A percentile compares a stretch with the other conserved stretches of the same genome.
phyloP scores from a whole-genome alignment of 2,329 filamentous ascomycete genomes.

The Zasmidium angulare region DNA sequence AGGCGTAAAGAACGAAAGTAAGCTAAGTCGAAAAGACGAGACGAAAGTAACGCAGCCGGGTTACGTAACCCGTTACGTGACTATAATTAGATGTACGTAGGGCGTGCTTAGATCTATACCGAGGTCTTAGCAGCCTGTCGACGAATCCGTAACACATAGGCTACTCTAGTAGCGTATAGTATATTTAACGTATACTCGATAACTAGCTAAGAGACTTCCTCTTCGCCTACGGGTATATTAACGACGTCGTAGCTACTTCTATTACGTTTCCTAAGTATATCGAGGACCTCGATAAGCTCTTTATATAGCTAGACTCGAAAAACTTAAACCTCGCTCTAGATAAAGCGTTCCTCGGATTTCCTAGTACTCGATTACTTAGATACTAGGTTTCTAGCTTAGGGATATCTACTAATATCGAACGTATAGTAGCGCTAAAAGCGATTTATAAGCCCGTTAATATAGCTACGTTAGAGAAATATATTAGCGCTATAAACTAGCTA shows the following conservation, averaged over 20 bases:
- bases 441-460: background rate
- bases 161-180: slow-evolving; percentile 2
- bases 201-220: background rate
- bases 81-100: too few relatives aligned
- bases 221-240: slow-evolving; percentile 1
- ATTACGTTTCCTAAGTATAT: background rate
- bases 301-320: background rate
- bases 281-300: background rate
- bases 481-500: background rate
- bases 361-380: background rate
- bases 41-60: too few relatives aligned
- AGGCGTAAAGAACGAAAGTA: too few relatives aligned
- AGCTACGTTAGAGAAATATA: background rate
- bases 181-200: background rate
- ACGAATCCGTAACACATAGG: too few relatives aligned
- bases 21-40: too few relatives aligned
- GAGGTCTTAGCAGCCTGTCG: too few relatives aligned
- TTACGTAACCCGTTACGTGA: too few relatives aligned
- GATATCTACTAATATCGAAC: background rate
- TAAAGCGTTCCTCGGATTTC: background rate
- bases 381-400: background rate
- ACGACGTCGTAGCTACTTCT: background rate
- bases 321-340: background rate
- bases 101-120: too few relatives aligned
- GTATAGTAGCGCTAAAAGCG: background rate